Conservation (phyloP, 2,329 filamentous ascomycete species). For the Xenoacremonium recifei region DNA sequence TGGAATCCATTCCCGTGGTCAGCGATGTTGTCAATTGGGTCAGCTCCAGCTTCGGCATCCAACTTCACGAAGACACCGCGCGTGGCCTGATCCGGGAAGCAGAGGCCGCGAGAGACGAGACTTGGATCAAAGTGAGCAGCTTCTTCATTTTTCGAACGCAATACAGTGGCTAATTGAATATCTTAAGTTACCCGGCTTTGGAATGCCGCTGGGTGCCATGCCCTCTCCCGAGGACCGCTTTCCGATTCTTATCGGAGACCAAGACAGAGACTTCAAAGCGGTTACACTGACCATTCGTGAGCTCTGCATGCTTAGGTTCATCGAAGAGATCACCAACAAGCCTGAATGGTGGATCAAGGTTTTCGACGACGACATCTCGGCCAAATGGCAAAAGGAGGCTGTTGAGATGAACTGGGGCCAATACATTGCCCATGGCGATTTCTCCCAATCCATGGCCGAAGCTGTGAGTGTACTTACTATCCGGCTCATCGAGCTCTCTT, state of each 20-base stretch:
- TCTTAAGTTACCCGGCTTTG: slow-evolving; percentile 25
- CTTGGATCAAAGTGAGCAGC: too few species aligned
- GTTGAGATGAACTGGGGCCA: slow-evolving; percentile 23
- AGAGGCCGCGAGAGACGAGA: too few species aligned
- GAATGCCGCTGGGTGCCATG: slow-evolving; percentile 18
- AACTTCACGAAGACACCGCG: too few species aligned
- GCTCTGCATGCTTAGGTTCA: slow-evolving; percentile 25
- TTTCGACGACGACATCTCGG: slow-evolving; percentile 14
- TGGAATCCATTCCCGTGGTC: too few species aligned
- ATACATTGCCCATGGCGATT: slow-evolving; percentile 15
- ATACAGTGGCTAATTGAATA: too few species aligned
- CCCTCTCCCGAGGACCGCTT: slow-evolving; percentile 12
- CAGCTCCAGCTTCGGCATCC: too few species aligned
- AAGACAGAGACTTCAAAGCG: slow-evolving; percentile 14
- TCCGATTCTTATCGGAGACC: slow-evolving; percentile 15
- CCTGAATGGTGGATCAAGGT: slow-evolving; percentile 30
- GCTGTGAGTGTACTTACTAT: slow-evolving; percentile 16
- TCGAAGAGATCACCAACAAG: slow-evolving; percentile 29
- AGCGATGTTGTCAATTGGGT: too few species aligned
- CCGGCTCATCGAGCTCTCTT: background rate
- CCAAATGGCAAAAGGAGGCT: slow-evolving; percentile 25
- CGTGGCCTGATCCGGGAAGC: too few species aligned
- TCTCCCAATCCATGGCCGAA: slow-evolving; percentile 26
- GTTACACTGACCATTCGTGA: slow-evolving; percentile 24
- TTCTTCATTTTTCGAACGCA: too few species aligned